Evolutionary conservation across 2,329 filamentous ascomycete genomes (phyloP), one percentile per base, ranked within the genome.

Genomic region (Dactylonectria estremocensis): DNA sequence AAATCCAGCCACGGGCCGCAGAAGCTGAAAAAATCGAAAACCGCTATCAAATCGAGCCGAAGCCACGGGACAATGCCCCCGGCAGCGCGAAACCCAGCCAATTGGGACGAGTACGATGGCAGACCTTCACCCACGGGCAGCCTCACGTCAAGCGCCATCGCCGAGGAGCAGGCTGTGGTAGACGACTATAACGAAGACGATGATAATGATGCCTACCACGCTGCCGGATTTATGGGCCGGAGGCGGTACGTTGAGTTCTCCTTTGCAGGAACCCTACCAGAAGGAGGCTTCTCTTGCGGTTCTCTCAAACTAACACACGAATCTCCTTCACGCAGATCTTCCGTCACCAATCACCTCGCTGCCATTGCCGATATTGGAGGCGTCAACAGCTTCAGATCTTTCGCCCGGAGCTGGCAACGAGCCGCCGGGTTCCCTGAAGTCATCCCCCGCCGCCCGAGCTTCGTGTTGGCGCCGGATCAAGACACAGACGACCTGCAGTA

Each of bases 311-410:
- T 69, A 62, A 69, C 64, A 28, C 20, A 11, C 28, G 24, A 11
- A 10, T 68, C 62, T 48, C 33, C 56, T 24, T 45, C 20, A 11
- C 40, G 20, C 69, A 90, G 89, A 67, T 89, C 88, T n/a, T 91
- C 89, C 7, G 83, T 89, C 45, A 87, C 86, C 35, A 84, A 88
- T 69, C 85, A 86, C 37, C 80, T 93, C 40, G 82, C 87, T 28
- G 84, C 86, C 60, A 78, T 92, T 61, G 85, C 88, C 72, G 91
- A 97, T 68, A 91, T 93, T 54, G 96, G 95, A 71, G 95, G 95
- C 57, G 92, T 95, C 68, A 98, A 98, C 84, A 97, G 93, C 80
- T 93, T 98, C 75, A 92, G 96, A 77, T 97, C 95, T 76, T 98
- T 98, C 79, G 93, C 95, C 50, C 90, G 93, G 68, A 97, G 94